These are phyloP conservation scores for Aquilaria sinensis DNA, from an alignment of 345 rosid species.

Conservation along the genomic window DNA sequence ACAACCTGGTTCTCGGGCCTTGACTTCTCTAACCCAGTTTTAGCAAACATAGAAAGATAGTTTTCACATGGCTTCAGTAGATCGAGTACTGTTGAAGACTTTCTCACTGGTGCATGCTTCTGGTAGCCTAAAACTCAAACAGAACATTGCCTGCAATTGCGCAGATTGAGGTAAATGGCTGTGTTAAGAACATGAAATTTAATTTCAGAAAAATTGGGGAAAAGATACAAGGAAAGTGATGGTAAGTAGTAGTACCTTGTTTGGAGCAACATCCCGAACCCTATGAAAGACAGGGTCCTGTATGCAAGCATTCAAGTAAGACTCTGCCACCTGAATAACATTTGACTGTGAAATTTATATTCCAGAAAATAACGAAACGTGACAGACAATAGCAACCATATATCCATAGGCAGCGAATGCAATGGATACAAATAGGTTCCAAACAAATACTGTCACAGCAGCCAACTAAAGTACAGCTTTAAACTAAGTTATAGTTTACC, in stretches of 20 bases:
- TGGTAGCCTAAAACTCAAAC: constrained; percentile 86
- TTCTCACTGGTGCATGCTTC: constrained; percentile 39
- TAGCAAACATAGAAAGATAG: no score
- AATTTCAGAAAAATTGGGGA: no score
- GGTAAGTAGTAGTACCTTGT: constrained; percentile 47
- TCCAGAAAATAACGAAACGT: background rate
- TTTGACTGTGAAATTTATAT: constrained; percentile 3
- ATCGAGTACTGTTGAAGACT: no score
- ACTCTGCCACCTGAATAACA: constrained; percentile 61
- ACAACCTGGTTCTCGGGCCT: no score
- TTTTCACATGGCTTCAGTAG: no score
- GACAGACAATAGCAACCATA: background rate
- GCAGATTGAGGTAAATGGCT: background rate
- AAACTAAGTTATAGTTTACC: background rate
- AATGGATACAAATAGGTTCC: background rate
- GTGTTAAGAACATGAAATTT: background rate
- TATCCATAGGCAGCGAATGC: background rate
- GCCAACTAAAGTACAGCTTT: no score
- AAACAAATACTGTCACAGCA: background rate
- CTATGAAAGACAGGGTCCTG: constrained; percentile 58
- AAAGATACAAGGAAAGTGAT: background rate
- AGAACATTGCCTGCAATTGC: constrained; percentile 84
- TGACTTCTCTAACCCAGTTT: no score
- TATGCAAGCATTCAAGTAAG: constrained; percentile 51
- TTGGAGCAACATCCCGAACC: constrained; percentile 98